Conservation (phyloP, 257 asterid species). For the Salvia hispanica region DNA sequence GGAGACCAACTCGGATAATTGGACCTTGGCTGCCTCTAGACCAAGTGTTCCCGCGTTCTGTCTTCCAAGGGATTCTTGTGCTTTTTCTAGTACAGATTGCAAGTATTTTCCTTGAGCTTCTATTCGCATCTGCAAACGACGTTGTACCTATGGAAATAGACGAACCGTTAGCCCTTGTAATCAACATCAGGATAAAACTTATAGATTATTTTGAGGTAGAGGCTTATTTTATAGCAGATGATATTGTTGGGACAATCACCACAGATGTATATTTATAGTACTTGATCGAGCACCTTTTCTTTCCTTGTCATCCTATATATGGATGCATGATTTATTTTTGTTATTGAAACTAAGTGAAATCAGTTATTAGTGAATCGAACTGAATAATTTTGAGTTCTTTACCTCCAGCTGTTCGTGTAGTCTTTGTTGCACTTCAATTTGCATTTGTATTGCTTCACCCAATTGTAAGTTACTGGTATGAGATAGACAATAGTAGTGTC, state of each 20-base stretch:
- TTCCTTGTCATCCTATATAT: too few relatives aligned
- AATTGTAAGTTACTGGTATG: slow-evolving; percentile 62
- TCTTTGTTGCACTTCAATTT: slow-evolving; percentile 82
- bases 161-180: slow-evolving; percentile 25
- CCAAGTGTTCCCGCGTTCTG: slow-evolving; percentile 65
- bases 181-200: not conserved
- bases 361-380: slow-evolving; percentile 3
- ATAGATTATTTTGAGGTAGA: too few relatives aligned
- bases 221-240: too few relatives aligned
- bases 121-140: slow-evolving; percentile 75
- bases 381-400: slow-evolving; percentile 7
- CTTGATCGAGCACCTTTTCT: too few relatives aligned
- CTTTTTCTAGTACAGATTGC: slow-evolving; percentile 88
- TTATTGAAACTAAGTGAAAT: not conserved
- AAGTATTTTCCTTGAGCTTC: slow-evolving; percentile 90
- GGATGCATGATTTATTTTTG: not conserved
- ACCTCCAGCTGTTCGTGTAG: slow-evolving; percentile 94
- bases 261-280: too few relatives aligned
- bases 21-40: slow-evolving; percentile 81
- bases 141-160: slow-evolving; percentile 68
- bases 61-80: slow-evolving; percentile 82
- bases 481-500: slow-evolving; percentile 28
- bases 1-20: slow-evolving; percentile 73
- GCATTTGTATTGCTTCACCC: slow-evolving; percentile 81
- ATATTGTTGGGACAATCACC: too few relatives aligned